Percentiles rank a stretch among this genome's conserved stretches.
Conservation (phyloP, 805 yeast genomes). For the Lipomyces orientalis region DNA sequence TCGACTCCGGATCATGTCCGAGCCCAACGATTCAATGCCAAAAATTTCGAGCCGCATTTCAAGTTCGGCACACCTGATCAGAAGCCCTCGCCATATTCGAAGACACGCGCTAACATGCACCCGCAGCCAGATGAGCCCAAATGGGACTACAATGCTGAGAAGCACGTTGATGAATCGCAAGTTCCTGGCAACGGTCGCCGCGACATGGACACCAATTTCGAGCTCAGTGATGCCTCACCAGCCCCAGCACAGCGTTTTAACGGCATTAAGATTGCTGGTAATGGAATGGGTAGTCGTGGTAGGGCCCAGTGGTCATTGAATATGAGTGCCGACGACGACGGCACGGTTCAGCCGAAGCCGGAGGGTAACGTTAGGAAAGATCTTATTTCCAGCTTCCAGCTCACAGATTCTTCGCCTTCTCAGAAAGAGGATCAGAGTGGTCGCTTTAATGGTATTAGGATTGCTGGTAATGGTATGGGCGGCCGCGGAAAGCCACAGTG, state of each 20-base stretch:
- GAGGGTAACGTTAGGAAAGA: not conserved
- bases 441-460: conserved; percentile 28
- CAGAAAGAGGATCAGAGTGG: conserved; percentile 12
- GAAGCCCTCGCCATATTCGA: conserved; percentile 22
- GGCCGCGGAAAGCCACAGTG: conserved; percentile 31
- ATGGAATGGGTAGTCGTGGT: conserved; percentile 33
- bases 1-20: conserved; percentile 29
- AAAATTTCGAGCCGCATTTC: conserved; percentile 30
- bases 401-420: not conserved
- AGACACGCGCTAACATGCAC: conserved; percentile 35
- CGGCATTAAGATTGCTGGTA: conserved; percentile 31
- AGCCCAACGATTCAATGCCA: conserved; percentile 25
- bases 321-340: conserved; percentile 24
- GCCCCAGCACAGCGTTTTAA: conserved; percentile 12
- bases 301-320: conserved; percentile 21
- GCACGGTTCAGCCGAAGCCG: not conserved
- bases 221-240: conserved; percentile 22
- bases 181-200: conserved; percentile 22
- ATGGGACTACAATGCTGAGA: conserved; percentile 27
- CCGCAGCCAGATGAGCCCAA: conserved; percentile 35
- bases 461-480: conserved; percentile 37
- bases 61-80: conserved; percentile 35
- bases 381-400: not conserved
- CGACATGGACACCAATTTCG: conserved; percentile 21
- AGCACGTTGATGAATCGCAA: conserved; percentile 10